These are phyloP conservation scores for Passalora sequoiae DNA, from an alignment of 2,329 filamentous ascomycete genomes.

Conservation along the genomic window DNA sequence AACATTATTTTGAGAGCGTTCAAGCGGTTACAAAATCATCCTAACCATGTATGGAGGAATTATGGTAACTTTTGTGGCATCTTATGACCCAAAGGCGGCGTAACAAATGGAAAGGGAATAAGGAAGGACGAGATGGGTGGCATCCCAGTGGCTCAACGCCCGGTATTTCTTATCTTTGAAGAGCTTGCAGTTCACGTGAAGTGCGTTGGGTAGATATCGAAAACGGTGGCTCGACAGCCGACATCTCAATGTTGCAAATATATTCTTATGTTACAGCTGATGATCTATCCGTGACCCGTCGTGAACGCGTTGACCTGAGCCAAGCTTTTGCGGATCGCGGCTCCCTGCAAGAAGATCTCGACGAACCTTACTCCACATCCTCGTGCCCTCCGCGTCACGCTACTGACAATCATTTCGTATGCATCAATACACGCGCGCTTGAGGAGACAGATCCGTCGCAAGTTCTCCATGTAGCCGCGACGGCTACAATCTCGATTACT, in stretches of 20 bases:
- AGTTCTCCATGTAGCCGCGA: too few species aligned
- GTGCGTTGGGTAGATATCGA: slow-evolving; percentile 1
- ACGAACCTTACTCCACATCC: too few species aligned
- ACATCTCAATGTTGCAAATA: neutral
- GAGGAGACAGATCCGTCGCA: too few species aligned
- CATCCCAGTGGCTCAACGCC: slow-evolving; percentile 5
- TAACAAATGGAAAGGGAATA: neutral
- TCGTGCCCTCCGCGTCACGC: too few species aligned
- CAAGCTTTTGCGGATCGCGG: too few species aligned
- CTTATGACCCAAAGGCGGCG: slow-evolving; percentile 8
- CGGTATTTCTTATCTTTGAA: neutral
- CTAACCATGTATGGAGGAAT: slow-evolving; percentile 3
- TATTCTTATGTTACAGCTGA: too few species aligned
- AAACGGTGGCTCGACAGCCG: neutral
- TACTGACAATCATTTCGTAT: too few species aligned
- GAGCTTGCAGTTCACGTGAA: neutral
- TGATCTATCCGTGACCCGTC: too few species aligned
- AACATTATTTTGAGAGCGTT: slow-evolving; percentile 19
- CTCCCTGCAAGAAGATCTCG: too few species aligned
- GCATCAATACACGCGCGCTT: too few species aligned
- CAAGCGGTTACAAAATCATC: slow-evolving; percentile 14
- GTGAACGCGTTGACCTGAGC: too few species aligned
- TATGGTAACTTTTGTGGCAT: slow-evolving; percentile 8
- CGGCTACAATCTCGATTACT: too few species aligned
- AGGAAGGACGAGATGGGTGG: neutral